Base-by-base conservation (phyloP, 2,329 filamentous ascomycete species). In the Capronia coronata region DNA sequence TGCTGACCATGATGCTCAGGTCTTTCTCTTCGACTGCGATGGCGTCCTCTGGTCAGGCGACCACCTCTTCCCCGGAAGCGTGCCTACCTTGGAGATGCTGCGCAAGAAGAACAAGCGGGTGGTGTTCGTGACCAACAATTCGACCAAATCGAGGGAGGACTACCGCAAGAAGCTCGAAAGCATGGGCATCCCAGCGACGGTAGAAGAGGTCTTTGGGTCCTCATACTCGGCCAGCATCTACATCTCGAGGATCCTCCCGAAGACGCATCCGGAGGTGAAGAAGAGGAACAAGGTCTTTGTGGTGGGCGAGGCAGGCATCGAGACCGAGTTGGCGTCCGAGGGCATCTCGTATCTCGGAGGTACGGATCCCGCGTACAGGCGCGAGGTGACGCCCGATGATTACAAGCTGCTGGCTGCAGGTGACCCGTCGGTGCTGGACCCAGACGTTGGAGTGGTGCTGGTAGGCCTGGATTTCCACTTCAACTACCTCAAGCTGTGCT, bases 101-200 rank as follows among this genome's bases (percentile, higher is more conserved):
- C 83, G 87, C 63, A 83, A 80, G 49, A 86, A 81, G 80, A 88
- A 87, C 65, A 98, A 98, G 70, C 84, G 84, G 65, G 78, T 93
- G 27, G 83, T 98, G 47, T 98, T 98, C 65, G 93, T 98, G 45
- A 98, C 93, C 34, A 98, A 98, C 73, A 98, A 98, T 74, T 96
- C 89, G 64, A 97, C 93, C 49, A 98, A 98, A 68, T 95, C 91
- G 9, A 85, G 93, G 49, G 75, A 79, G 43, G 89, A 96, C 66
- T 98, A 98, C 71, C 84, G 86, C 67, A 88, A 91, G 74, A 98
- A 97, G 65, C 83, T 98, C 52, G 80, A 85, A 40, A 73, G 73
- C 46, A 77, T 96, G 65, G 86, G 85, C 40, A 95, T 98, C 62
- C 83, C 85, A 27, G 43, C 38, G 23, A 51, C 35, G 7, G 58